A percentile compares a stretch with the other conserved stretches of the same genome.
phyloP scores from a whole-genome alignment of 2,329 filamentous ascomycete species.

The Trichothecium sympodiale region DNA sequence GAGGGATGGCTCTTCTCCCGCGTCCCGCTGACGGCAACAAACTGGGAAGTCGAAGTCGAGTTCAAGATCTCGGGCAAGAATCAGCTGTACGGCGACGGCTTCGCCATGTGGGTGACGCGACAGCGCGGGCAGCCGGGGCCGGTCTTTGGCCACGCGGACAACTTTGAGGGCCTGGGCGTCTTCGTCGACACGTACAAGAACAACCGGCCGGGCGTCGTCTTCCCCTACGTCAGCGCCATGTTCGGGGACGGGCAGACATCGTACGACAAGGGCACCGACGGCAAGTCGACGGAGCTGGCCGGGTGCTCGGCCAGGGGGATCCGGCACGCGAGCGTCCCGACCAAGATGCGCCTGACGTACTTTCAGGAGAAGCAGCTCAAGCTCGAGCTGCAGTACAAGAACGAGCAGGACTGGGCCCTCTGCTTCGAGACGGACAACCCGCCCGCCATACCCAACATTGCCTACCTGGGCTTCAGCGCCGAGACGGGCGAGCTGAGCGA shows the following conservation, averaged over 20 bases:
- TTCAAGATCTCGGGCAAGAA: slow-evolving; percentile 88
- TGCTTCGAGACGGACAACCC: slow-evolving; percentile 65
- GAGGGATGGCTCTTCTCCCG: slow-evolving; percentile 89
- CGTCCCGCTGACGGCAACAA: slow-evolving; percentile 89
- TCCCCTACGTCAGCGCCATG: slow-evolving; percentile 99
- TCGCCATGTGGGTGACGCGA: slow-evolving; percentile 97
- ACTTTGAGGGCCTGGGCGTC: slow-evolving; percentile 86
- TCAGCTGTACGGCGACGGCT: slow-evolving; percentile 87
- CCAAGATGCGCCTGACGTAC: slow-evolving; percentile 83
- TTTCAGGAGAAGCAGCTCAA: slow-evolving; percentile 91
- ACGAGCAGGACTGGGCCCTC: slow-evolving; percentile 73
- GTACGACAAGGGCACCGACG: slow-evolving; percentile 91
- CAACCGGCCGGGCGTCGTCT: slow-evolving; percentile 87
- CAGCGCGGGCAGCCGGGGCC: slow-evolving; percentile 69
- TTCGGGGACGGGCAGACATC: slow-evolving; percentile 77
- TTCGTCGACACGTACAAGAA: slow-evolving; percentile 99
- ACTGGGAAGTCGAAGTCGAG: slow-evolving; percentile 96
- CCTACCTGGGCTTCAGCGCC: slow-evolving; percentile 67
- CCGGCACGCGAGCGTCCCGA: slow-evolving; percentile 67
- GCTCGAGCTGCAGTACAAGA: slow-evolving; percentile 90
- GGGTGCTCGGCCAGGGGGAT: slow-evolving; percentile 92
- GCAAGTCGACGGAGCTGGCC: slow-evolving; percentile 83
- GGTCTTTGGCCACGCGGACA: slow-evolving; percentile 81
- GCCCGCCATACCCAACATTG: slow-evolving; percentile 67
- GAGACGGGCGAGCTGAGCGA: slow-evolving; percentile 95